Conservation (phyloP, 2,329 filamentous ascomycete species). For the Grosmannia clavigera region DNA sequence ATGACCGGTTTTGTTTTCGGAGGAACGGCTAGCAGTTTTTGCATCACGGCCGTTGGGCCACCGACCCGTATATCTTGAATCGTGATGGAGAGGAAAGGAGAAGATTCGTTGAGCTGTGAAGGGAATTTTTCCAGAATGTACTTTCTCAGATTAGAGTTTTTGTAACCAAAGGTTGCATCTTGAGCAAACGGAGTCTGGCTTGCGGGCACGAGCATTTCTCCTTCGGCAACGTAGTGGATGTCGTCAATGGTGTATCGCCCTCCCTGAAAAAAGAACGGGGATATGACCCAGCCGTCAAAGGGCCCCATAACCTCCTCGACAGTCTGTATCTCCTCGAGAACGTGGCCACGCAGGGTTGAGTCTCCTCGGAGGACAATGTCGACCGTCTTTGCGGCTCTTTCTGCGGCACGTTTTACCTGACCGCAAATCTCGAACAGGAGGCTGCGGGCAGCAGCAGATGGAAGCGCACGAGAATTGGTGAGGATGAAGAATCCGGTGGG, state of each 20-base stretch:
- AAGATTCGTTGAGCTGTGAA: background rate
- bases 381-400: conserved; percentile 22
- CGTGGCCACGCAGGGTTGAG: conserved; percentile 68
- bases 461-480: conserved; percentile 45
- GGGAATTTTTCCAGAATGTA: conserved; percentile 42
- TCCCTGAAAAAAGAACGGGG: conserved; percentile 47
- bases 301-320: conserved; percentile 35
- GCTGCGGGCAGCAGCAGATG: conserved; percentile 29
- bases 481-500: conserved; percentile 44
- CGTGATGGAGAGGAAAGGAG: conserved; percentile 26
- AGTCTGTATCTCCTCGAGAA: conserved; percentile 75
- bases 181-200: conserved; percentile 42
- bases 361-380: conserved; percentile 46
- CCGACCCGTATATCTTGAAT: conserved; percentile 28
- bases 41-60: conserved; percentile 22
- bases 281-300: conserved; percentile 40
- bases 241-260: conserved; percentile 44
- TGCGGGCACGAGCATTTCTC: conserved; percentile 33
- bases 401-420: conserved; percentile 33
- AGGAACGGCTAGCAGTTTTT: conserved; percentile 28
- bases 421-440: conserved; percentile 38
- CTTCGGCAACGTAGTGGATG: conserved; percentile 45
- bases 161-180: conserved; percentile 46
- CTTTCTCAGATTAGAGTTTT: conserved; percentile 36
- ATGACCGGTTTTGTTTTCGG: conserved; percentile 25